Conservation (phyloP, 2,329 filamentous ascomycete genomes). For the Pyrenophora seminiperda region DNA sequence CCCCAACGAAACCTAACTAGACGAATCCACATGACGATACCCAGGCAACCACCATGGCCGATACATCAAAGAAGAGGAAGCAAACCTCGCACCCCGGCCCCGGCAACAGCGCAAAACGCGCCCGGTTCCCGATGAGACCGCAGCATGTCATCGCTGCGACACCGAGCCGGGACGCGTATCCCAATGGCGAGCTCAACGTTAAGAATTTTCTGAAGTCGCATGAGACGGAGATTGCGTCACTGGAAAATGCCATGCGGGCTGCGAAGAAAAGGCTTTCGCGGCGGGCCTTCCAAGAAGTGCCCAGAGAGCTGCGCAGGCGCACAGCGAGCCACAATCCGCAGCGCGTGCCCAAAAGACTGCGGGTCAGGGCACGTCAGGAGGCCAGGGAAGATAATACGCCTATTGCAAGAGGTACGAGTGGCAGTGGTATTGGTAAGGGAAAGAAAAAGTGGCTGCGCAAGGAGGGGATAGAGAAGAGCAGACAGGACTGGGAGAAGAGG, state of each 20-base stretch:
- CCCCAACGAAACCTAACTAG: slow-evolving; percentile 6
- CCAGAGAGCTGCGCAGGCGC: slow-evolving; percentile 78
- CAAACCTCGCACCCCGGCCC: slow-evolving; percentile 17
- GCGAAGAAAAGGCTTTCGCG: slow-evolving; percentile 68
- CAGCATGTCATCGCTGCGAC: slow-evolving; percentile 38
- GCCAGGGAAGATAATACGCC: slow-evolving; percentile 93
- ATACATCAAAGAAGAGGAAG: slow-evolving; percentile 34
- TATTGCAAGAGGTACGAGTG: slow-evolving; percentile 68
- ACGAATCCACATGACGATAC: no score
- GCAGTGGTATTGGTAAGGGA: slow-evolving; percentile 60
- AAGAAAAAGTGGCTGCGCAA: slow-evolving; percentile 63
- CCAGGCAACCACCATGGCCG: slow-evolving; percentile 17
- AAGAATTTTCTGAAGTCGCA: slow-evolving; percentile 82
- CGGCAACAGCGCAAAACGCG: slow-evolving; percentile 22
- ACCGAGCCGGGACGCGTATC: slow-evolving; percentile 57
- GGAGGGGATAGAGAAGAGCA: slow-evolving; percentile 75
- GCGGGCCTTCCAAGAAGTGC: slow-evolving; percentile 89
- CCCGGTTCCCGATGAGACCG: slow-evolving; percentile 34
- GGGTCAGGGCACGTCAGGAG: slow-evolving; percentile 69
- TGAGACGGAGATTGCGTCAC: slow-evolving; percentile 84
- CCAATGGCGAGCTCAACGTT: slow-evolving; percentile 80
- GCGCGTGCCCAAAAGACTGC: slow-evolving; percentile 78
- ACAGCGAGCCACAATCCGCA: slow-evolving; percentile 96
- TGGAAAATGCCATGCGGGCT: slow-evolving; percentile 80
- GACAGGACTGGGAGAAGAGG: slow-evolving; percentile 65